Evolutionary conservation across 257 asterid genomes (phyloP).

Genomic region (Ligustrum vulgare): DNA sequence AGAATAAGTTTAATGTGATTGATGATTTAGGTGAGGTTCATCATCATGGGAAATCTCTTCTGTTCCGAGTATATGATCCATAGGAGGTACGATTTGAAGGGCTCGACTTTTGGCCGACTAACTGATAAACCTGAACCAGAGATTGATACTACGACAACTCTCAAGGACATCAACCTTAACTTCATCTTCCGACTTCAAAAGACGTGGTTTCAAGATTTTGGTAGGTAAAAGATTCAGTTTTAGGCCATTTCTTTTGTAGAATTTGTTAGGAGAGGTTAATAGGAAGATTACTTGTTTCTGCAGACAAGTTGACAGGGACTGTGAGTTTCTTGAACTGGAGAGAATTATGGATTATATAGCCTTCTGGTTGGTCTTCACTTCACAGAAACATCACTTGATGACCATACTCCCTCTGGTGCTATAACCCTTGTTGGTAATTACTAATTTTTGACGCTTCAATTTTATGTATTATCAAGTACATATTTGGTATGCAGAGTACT

Average conservation of each 20-base stretch:
- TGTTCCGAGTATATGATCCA: slow-evolving; percentile 75
- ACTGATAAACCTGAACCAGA: slow-evolving; percentile 88
- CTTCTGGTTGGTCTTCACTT: slow-evolving; percentile 76
- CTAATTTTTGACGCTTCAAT: not conserved
- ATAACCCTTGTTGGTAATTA: slow-evolving; percentile 42
- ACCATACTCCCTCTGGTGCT: slow-evolving; percentile 41
- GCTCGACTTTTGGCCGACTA: slow-evolving; percentile 84
- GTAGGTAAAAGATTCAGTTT: slow-evolving; percentile 39
- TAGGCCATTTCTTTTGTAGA: not conserved
- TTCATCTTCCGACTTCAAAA: slow-evolving; percentile 71
- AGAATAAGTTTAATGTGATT: slow-evolving; percentile 9
- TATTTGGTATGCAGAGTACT: not conserved
- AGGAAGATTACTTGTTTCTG: not conserved
- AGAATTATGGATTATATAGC: slow-evolving; percentile 80
- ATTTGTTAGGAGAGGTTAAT: not conserved
- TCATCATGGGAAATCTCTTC: slow-evolving; percentile 87
- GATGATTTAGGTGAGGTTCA: slow-evolving; percentile 64
- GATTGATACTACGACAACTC: slow-evolving; percentile 84
- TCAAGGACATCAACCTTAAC: slow-evolving; percentile 89
- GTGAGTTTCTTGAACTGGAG: slow-evolving; percentile 74
- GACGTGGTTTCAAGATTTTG: slow-evolving; percentile 83
- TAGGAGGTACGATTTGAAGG: slow-evolving; percentile 77
- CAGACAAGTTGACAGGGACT: slow-evolving; percentile 78
- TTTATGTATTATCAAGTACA: not conserved
- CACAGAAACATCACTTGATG: slow-evolving; percentile 43